These are phyloP conservation scores for Diplodia corticola DNA, from an alignment of 2,329 filamentous ascomycete genomes.

Conservation along the genomic window DNA sequence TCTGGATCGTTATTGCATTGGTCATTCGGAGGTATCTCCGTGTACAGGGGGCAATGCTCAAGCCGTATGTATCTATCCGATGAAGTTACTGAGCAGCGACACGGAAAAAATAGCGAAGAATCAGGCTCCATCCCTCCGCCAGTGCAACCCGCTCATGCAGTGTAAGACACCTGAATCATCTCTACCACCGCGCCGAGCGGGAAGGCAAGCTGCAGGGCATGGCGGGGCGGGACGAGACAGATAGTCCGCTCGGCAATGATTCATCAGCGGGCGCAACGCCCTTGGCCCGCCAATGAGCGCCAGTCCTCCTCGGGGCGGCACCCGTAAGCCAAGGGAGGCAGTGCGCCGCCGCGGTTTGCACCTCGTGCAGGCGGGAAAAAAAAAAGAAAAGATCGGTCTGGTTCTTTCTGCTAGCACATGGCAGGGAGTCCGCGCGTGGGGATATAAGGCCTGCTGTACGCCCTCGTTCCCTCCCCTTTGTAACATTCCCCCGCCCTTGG, in stretches of 20 bases:
- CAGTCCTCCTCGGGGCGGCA: neutral
- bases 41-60: too few relatives aligned
- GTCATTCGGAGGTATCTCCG: too few relatives aligned
- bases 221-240: conserved; percentile 3
- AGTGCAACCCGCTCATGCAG: too few relatives aligned
- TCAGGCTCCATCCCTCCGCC: too few relatives aligned
- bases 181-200: neutral
- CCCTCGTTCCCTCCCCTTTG: too few relatives aligned
- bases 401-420: too few relatives aligned
- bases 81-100: too few relatives aligned
- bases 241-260: neutral
- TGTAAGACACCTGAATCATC: neutral
- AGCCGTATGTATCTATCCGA: too few relatives aligned
- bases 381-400: too few relatives aligned
- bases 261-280: neutral
- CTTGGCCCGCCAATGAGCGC: neutral
- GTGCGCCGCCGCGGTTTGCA: neutral
- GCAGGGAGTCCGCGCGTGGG: too few relatives aligned
- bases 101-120: neutral
- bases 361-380: neutral
- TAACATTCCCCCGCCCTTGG: neutral
- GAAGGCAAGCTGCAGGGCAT: neutral
- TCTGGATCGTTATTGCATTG: too few relatives aligned
- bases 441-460: neutral
- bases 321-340: conserved; percentile 9